Base-by-base conservation (phyloP, 2,329 filamentous ascomycete species). In the Botrytis paeoniae region DNA sequence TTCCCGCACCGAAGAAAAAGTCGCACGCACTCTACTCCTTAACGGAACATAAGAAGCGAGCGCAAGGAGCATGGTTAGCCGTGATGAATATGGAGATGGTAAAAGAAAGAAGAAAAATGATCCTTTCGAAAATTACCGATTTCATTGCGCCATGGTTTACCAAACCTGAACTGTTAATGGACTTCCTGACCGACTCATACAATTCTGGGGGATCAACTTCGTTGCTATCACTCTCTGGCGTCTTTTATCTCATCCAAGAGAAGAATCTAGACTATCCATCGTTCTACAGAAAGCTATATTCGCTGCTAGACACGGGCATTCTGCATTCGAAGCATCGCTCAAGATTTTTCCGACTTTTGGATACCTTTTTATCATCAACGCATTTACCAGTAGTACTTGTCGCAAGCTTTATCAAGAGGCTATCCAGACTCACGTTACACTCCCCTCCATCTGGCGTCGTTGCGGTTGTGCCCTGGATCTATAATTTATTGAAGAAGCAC, bases 121-220 rank as follows among this genome's bases (percentile, higher is more conserved):
- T 97, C 3, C 86, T 99, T 65, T 87, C 89, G 74, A 87, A 92
- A 75, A 91, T 97, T 83, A 90, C 93, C 2, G 88, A 89, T 60
- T 90, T 90, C 48, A 93, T 98, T 77, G 92, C 93, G 37, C 95
- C 95, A 0, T 97, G 94, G 93, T 97, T 98, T 82, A 88, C 86
- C 65, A 93, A 94, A 75, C 92, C 94, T 1, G 95, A 98, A 80
- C 86, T 97, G 59, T 87, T 99, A 48, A 94, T 97, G 86, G 96
- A 99, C 84, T 99, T 98, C 82, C 84, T 99, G 72, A 97, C 94
- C n/a, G 93, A 96, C 83, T 97, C 91, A 43, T 98, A 97, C 84
- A 88, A 98, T 78, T 85, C 91, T 12, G 94, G 95, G 69, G 96
- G 96, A 62, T 92, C 94, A 22, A 94, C 91, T 65, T 95, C 96